Conservation (phyloP, 2,329 filamentous ascomycete genomes). For the Diplodia mutila region DNA sequence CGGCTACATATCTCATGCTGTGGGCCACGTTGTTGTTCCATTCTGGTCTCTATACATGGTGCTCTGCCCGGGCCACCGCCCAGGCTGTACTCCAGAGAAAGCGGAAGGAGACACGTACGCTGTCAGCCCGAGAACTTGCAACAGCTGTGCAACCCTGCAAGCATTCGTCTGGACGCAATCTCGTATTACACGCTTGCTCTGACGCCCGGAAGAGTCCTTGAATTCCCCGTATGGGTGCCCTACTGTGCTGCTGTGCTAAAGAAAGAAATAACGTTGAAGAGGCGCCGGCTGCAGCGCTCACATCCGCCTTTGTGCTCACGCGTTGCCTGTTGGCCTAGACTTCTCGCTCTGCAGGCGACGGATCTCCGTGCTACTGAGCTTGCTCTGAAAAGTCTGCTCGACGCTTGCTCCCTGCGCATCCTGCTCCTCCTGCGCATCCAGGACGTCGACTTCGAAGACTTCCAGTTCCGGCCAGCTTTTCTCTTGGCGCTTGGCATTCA, state of each 20-base stretch:
- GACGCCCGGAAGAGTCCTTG: neutral
- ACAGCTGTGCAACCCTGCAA: neutral
- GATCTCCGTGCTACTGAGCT: conserved; percentile 92
- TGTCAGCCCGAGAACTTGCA: neutral
- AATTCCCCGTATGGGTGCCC: neutral
- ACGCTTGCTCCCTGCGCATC: conserved; percentile 36
- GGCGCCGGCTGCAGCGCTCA: neutral
- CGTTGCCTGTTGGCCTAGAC: conserved; percentile 12
- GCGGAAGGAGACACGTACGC: conserved; percentile 20
- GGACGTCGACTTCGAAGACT: conserved; percentile 86
- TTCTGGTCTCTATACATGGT: neutral
- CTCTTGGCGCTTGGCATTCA: conserved; percentile 79
- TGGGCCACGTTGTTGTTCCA: conserved; percentile 14
- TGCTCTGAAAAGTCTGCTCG: conserved; percentile 70
- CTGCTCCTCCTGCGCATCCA: conserved; percentile 68
- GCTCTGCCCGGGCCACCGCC: neutral
- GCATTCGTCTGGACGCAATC: too few species aligned
- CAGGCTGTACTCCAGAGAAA: neutral
- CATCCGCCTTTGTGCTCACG: neutral
- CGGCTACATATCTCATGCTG: neutral
- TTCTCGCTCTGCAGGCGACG: conserved; percentile 45
- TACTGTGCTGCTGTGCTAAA: neutral
- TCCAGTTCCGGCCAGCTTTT: conserved; percentile 77
- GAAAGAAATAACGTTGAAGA: neutral
- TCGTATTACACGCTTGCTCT: neutral